Evolutionary conservation across 495 filamentous ascomycete genomes (phyloP).

Genomic region (Hyaloscypha variabilis): DNA sequence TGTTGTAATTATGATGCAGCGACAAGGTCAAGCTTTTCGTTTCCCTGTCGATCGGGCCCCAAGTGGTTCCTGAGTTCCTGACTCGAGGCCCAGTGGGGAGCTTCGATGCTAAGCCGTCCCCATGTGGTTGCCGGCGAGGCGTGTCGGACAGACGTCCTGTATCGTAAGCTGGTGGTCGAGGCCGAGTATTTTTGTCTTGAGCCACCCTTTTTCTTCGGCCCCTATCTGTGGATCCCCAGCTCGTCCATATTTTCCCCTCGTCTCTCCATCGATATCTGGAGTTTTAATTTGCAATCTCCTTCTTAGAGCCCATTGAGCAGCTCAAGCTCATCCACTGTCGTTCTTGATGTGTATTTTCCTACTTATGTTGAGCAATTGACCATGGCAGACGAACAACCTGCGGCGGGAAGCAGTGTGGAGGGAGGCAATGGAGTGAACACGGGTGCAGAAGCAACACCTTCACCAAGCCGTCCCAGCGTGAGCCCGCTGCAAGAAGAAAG

Average conservation of each 20-base stretch:
- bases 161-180: background rate
- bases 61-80: background rate
- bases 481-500: background rate
- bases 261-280: background rate
- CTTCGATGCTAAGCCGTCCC: background rate
- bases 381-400: constrained; percentile 4
- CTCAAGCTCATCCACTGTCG: background rate
- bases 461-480: background rate
- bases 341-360: background rate
- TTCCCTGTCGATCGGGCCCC: background rate
- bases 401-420: background rate
- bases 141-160: background rate
- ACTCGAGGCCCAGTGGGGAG: background rate
- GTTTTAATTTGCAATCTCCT: background rate
- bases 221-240: background rate
- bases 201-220: background rate
- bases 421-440: background rate
- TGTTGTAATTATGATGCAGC: background rate
- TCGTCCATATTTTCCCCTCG: background rate
- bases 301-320: background rate
- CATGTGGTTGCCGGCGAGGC: background rate
- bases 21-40: constrained; percentile 2
- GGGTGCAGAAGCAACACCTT: background rate
- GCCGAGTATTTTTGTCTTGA: background rate
- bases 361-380: background rate